These are phyloP conservation scores for Fusarium pseudonygamai DNA, from an alignment of 2,329 filamentous ascomycete genomes.

Conservation along the genomic window DNA sequence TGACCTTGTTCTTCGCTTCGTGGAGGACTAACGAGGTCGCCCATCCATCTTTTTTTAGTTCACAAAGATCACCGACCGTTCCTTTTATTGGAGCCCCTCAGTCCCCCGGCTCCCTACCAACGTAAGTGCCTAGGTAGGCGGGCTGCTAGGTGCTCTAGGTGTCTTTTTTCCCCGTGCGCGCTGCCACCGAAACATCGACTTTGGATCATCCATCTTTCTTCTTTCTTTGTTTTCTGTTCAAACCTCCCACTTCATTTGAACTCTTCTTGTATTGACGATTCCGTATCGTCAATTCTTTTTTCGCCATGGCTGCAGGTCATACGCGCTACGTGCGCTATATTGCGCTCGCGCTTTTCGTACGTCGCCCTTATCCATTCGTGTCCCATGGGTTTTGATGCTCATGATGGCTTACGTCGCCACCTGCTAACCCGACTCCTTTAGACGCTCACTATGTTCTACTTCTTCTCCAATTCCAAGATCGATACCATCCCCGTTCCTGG, in stretches of 20 bases:
- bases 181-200: constrained; percentile 17
- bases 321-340: constrained; percentile 81
- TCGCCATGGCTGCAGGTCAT: constrained; percentile 71
- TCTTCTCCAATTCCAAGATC: constrained; percentile 72
- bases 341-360: constrained; percentile 84
- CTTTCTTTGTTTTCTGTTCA: constrained; percentile 24
- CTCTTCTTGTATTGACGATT: constrained; percentile 19
- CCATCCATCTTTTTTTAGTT: constrained; percentile 18
- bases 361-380: constrained; percentile 46
- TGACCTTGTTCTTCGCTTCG: not conserved
- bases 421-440: constrained; percentile 23
- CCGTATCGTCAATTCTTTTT: constrained; percentile 29
- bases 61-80: constrained; percentile 7
- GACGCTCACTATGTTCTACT: constrained; percentile 71
- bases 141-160: not conserved
- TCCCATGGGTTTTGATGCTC: not conserved
- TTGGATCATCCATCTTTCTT: constrained; percentile 34
- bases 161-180: constrained; percentile 33
- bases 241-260: constrained; percentile 11
- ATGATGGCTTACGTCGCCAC: constrained; percentile 13
- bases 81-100: constrained; percentile 4
- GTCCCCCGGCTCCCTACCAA: constrained; percentile 3
- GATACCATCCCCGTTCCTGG: constrained; percentile 49
- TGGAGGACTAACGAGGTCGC: not conserved
- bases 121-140: not conserved